Evolutionary conservation across 352 stramenopile genomes (phyloP).

Genomic region (Phytophthora syringae): DNA sequence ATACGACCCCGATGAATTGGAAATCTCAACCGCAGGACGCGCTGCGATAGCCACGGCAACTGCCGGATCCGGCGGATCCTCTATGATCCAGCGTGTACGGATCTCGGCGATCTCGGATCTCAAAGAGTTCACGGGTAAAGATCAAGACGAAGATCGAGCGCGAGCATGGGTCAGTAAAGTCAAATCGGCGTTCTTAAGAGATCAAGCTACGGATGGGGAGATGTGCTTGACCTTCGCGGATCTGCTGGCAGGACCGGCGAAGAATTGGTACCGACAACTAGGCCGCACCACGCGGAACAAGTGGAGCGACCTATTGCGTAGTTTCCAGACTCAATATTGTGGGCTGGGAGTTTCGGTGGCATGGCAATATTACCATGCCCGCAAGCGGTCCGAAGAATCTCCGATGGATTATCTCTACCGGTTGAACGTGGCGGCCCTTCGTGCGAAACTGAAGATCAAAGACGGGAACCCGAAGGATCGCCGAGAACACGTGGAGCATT

Average conservation of each 20-base stretch:
- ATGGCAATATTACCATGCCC: too few species aligned
- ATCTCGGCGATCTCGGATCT: slow-evolving; percentile 8
- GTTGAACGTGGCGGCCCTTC: background rate
- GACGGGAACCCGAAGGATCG: background rate
- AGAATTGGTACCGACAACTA: slow-evolving; percentile 2
- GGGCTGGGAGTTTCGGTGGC: too few species aligned
- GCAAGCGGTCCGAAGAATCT: background rate
- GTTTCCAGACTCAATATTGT: too few species aligned
- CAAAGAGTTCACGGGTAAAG: background rate
- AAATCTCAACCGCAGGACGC: background rate
- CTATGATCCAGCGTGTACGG: background rate
- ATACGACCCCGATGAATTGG: background rate
- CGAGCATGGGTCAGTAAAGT: slow-evolving; percentile 6
- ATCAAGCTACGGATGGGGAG: slow-evolving; percentile 1
- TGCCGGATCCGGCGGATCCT: too few species aligned
- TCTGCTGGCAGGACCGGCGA: background rate
- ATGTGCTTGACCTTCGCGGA: background rate
- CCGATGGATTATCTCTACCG: background rate
- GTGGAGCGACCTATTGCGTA: too few species aligned
- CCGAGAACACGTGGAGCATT: too few species aligned
- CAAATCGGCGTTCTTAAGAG: slow-evolving; percentile 7
- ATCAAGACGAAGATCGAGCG: slow-evolving; percentile 1
- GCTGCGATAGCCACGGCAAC: background rate
- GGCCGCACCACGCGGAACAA: background rate
- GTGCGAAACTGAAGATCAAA: background rate